Evolutionary conservation across 2,329 filamentous ascomycete species (phyloP), one percentile per base, ranked within the genome.

Genomic region (Colletotrichum sp.): DNA sequence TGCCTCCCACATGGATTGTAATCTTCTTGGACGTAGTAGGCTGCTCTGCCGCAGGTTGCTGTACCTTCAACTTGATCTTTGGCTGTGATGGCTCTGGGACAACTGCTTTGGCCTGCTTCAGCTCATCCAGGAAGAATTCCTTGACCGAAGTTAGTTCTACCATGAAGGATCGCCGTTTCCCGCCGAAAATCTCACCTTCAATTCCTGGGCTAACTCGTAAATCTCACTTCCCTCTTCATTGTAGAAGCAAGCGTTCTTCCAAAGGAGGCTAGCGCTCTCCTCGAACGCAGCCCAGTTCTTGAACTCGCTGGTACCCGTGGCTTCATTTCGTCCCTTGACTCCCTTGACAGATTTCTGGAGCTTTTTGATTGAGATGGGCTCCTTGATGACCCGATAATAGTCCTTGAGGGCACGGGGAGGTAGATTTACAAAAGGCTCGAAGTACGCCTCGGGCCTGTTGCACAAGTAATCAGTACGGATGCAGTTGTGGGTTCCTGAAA

Each of bases 221-320:
- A 98, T 96, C 18, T 95, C 94, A 81, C 96, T 98, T 6, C 94
- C 95, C 81, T 98, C 96, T 83, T 98, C 95, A 79, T 98, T 98
- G 87, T 96, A 98, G 75, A 93, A 93, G 81, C 93, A 94, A 0
- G 96, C 95, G 84, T 98, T 98, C 65, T 90, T 90, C 96, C 96
- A 98, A 59, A 98, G 92, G 68, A 95, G 89, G 80, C 93, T 94
- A 15, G 95, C 90, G 81, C 95, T 94, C 70, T 96, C 93, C 82
- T 95, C 95, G 79, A 98, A 95, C 1, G 92, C 90, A 72, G 92
- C 90, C 96, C 96, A 98, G 67, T 88, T 94, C 83, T 95, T 96
- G 85, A 96, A 95, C 64, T 95, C 92, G 65, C 88, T 92, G 6
- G 89, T 80, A 2, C 90, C 90, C 1, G 93, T 93, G 8, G 91